phyloP scores from a whole-genome alignment of 2,329 filamentous ascomycete genomes.

The Phaeosphaeria sp. region DNA sequence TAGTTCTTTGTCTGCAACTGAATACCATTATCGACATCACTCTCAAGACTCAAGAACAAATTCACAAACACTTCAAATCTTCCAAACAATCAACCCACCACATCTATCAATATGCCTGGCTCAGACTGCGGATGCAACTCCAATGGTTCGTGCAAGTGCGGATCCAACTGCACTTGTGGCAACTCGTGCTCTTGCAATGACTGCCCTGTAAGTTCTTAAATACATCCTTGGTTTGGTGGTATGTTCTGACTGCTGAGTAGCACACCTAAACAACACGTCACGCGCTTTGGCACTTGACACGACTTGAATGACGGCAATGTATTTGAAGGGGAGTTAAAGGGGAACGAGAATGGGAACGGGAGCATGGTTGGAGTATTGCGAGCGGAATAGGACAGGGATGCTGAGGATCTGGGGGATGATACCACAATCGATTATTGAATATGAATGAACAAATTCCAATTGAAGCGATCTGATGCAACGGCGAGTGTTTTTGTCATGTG shows the following conservation, averaged over 20 bases:
- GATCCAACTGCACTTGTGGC: constrained; percentile 13
- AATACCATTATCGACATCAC: constrained; percentile 4
- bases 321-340: background rate
- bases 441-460: background rate
- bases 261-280: background rate
- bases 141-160: constrained; percentile 1
- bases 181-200: constrained; percentile 19
- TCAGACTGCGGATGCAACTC: constrained; percentile 11
- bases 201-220: constrained; percentile 13
- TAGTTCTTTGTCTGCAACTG: background rate
- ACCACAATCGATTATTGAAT: background rate
- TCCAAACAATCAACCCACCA: background rate
- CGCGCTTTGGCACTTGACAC: background rate
- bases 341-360: no score
- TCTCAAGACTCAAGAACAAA: background rate
- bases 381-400: background rate
- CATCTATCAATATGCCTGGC: constrained; percentile 14
- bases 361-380: background rate
- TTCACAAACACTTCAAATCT: background rate
- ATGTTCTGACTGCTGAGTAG: background rate
- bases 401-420: background rate
- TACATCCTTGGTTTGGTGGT: background rate
- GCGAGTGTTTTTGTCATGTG: background rate
- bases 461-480: background rate
- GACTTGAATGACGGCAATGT: background rate